Evolutionary conservation across 106 monocot genomes (phyloP).

Genomic region (Narthecium ossifragum): DNA sequence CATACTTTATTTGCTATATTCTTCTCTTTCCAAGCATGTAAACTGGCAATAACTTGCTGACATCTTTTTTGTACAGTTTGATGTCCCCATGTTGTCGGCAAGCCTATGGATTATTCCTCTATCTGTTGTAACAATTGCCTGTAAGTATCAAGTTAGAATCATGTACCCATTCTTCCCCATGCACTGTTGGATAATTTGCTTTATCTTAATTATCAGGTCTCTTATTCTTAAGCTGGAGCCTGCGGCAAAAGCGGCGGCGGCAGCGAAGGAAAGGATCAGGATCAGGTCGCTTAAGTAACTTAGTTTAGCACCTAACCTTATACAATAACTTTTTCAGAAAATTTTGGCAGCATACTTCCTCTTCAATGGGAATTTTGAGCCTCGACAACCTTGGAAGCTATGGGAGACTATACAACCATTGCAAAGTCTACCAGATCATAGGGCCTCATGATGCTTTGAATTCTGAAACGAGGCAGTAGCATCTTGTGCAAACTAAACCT

Average conservation of each 20-base stretch:
- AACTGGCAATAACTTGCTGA: too few species aligned
- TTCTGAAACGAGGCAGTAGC: too few species aligned
- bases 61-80: conserved; percentile 44
- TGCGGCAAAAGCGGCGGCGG: conserved; percentile 58
- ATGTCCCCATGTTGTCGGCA: conserved; percentile 47
- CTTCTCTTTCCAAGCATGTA: too few species aligned
- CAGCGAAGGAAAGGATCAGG: conserved; percentile 49
- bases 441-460: too few species aligned
- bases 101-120: conserved; percentile 74
- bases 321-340: neutral
- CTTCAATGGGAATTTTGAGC: too few species aligned
- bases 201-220: conserved; percentile 62
- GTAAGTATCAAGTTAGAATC: conserved; percentile 37
- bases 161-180: neutral
- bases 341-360: neutral
- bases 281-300: conserved; percentile 25
- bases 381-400: too few species aligned
- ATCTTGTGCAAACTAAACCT: too few species aligned
- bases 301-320: conserved; percentile 13
- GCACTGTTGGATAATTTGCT: too few species aligned
- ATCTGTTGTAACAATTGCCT: conserved; percentile 37
- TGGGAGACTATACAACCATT: too few species aligned
- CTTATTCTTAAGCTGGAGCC: conserved; percentile 65
- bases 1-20: too few species aligned
- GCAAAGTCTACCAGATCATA: too few species aligned